These are phyloP conservation scores for Sugiyamaella lignohabitans DNA, from an alignment of 805 yeast genomes.

Conservation along the genomic window DNA sequence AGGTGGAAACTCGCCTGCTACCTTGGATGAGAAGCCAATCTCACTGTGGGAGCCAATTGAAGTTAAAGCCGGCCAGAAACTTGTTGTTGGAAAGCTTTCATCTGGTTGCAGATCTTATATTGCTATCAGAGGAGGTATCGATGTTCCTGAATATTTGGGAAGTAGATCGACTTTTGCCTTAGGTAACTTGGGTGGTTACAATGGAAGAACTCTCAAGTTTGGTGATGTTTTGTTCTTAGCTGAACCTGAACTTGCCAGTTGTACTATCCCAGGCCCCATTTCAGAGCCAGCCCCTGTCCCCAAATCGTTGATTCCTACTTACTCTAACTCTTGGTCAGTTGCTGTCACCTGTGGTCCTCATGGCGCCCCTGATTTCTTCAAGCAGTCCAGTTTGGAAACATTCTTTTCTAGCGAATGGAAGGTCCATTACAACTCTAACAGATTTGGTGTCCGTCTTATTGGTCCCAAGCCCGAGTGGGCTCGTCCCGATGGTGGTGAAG, in stretches of 20 bases:
- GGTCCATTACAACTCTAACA: slow-evolving; percentile 92
- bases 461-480: slow-evolving; percentile 95
- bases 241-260: slow-evolving; percentile 61
- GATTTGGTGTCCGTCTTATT: slow-evolving; percentile 94
- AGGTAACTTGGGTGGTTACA: slow-evolving; percentile 86
- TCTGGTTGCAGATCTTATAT: slow-evolving; percentile 86
- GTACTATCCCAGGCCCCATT: slow-evolving; percentile 67
- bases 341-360: slow-evolving; percentile 98
- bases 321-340: slow-evolving; percentile 58
- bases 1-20: slow-evolving; percentile 73
- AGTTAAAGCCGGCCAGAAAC: slow-evolving; percentile 66
- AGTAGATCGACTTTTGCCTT: slow-evolving; percentile 95
- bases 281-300: slow-evolving; percentile 59
- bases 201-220: slow-evolving; percentile 83
- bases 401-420: slow-evolving; percentile 83
- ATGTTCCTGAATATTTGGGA: slow-evolving; percentile 88
- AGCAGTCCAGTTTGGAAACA: slow-evolving; percentile 60
- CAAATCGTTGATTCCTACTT: slow-evolving; percentile 46
- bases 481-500: slow-evolving; percentile 93
- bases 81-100: slow-evolving; percentile 72
- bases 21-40: slow-evolving; percentile 52
- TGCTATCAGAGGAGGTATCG: slow-evolving; percentile 88
- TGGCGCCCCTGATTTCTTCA: slow-evolving; percentile 94
- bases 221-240: slow-evolving; percentile 91
- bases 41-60: slow-evolving; percentile 67